Percentiles rank a stretch among this genome's conserved stretches.
Conservation (phyloP, 2,329 filamentous ascomycete genomes). For the Colletotrichum chlorophyti region DNA sequence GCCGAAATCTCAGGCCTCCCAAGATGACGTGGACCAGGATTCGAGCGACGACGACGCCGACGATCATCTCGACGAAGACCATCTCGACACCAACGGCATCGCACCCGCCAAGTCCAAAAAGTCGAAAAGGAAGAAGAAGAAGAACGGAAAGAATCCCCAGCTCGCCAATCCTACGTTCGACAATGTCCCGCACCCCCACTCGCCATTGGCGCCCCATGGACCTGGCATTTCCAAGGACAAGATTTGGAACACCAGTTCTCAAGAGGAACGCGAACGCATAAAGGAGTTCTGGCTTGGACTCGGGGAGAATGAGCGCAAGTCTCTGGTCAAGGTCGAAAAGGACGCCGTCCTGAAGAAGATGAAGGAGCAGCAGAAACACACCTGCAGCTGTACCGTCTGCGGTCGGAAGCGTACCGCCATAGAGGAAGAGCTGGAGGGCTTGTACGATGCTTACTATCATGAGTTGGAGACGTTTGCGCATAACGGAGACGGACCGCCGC, state of each 20-base stretch:
- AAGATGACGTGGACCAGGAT: slow-evolving; percentile 60
- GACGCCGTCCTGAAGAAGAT: slow-evolving; percentile 98
- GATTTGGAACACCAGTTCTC: slow-evolving; percentile 96
- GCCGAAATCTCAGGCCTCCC: slow-evolving; percentile 38
- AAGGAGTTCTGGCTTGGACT: slow-evolving; percentile 98
- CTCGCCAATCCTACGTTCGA: slow-evolving; percentile 38
- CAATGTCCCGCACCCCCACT: slow-evolving; percentile 34
- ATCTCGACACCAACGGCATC: slow-evolving; percentile 39
- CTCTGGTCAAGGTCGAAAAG: slow-evolving; percentile 96
- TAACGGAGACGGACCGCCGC: slow-evolving; percentile 73
- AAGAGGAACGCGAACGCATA: slow-evolving; percentile 95
- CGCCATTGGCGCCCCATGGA: slow-evolving; percentile 41
- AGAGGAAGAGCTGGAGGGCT: slow-evolving; percentile 94
- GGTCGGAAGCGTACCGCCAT: slow-evolving; percentile 96
- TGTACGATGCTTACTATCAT: slow-evolving; percentile 98
- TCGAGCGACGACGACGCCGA: slow-evolving; percentile 63
- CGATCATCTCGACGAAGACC: slow-evolving; percentile 47
- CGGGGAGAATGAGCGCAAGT: slow-evolving; percentile 92
- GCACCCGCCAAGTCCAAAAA: slow-evolving; percentile 59
- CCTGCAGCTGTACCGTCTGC: slow-evolving; percentile 97
- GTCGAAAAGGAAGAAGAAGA: slow-evolving; percentile 75
- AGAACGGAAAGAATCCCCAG: slow-evolving; percentile 42
- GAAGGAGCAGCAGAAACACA: slow-evolving; percentile 99
- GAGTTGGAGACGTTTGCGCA: slow-evolving; percentile 98
- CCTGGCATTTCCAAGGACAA: slow-evolving; percentile 73